Evolutionary conservation across 2,329 filamentous ascomycete genomes (phyloP).

Genomic region (Coniochaeta prunicola): DNA sequence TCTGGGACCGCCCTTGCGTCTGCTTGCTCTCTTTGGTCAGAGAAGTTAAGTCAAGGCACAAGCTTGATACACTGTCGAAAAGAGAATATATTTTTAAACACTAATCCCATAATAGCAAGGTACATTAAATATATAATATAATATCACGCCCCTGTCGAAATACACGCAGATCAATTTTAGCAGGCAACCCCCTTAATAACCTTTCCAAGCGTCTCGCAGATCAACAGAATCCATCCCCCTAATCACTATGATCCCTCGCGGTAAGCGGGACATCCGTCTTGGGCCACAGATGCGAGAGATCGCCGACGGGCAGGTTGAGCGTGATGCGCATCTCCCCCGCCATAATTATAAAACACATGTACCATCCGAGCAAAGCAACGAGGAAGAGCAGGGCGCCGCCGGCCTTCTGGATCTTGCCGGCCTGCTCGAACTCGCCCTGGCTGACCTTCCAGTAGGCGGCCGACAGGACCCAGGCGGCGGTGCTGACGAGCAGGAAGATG

Average conservation of each 20-base stretch:
- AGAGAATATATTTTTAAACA: too few species aligned
- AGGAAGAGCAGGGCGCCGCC: constrained; percentile 35
- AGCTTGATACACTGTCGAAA: too few species aligned
- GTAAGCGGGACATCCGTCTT: constrained; percentile 20
- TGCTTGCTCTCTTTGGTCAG: too few species aligned
- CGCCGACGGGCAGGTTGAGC: constrained; percentile 39
- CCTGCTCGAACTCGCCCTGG: constrained; percentile 32
- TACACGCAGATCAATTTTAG: too few species aligned
- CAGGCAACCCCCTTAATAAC: too few species aligned
- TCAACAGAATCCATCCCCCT: neutral
- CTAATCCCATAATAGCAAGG: too few species aligned
- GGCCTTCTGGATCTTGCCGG: constrained; percentile 34
- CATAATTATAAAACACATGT: constrained; percentile 45
- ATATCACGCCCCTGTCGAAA: too few species aligned
- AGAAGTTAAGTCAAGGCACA: too few species aligned
- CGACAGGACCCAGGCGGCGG: constrained; percentile 35
- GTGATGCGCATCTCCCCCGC: constrained; percentile 43
- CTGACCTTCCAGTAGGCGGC: constrained; percentile 42
- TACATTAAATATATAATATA: too few species aligned
- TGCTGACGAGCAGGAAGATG: constrained; percentile 40
- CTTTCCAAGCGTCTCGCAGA: too few species aligned
- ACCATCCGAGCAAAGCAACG: constrained; percentile 38
- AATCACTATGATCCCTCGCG: neutral
- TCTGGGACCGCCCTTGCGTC: too few species aligned
- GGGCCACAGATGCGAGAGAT: constrained; percentile 42